Evolutionary conservation across 2,329 filamentous ascomycete genomes (phyloP).

Genomic region (Penicillium sp.): DNA sequence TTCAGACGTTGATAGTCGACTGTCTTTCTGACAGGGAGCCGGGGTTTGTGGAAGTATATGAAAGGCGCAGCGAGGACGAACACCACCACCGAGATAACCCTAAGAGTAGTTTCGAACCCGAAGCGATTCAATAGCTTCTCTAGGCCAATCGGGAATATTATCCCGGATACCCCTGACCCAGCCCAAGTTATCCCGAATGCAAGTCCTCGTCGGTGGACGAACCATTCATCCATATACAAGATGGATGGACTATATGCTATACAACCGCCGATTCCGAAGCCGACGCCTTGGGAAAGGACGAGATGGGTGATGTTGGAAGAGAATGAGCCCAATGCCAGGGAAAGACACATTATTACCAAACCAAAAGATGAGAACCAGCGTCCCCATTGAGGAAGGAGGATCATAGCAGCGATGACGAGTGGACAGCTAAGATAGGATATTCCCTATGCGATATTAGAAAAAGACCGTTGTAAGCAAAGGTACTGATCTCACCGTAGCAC

Average conservation of each 20-base stretch:
- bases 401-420: conserved; percentile 18
- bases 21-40: conserved; percentile 33
- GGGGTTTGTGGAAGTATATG: conserved; percentile 40
- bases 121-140: conserved; percentile 42
- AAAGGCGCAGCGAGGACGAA: conserved; percentile 23
- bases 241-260: conserved; percentile 49
- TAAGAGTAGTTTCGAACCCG: conserved; percentile 46
- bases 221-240: conserved; percentile 51
- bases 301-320: conserved; percentile 22
- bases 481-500: conserved; percentile 20
- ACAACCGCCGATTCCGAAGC: conserved; percentile 46
- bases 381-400: conserved; percentile 17
- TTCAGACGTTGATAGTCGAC: conserved; percentile 38
- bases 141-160: conserved; percentile 45
- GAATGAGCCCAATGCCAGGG: conserved; percentile 25
- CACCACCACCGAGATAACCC: conserved; percentile 38
- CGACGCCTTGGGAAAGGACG: conserved; percentile 26
- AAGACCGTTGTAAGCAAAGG: neutral
- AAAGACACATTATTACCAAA: conserved; percentile 21
- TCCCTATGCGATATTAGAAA: conserved; percentile 12
- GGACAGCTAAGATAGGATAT: conserved; percentile 25
- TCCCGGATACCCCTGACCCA: conserved; percentile 38
- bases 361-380: conserved; percentile 22
- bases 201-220: conserved; percentile 46
- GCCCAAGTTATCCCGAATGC: conserved; percentile 47